Conservation (phyloP, 2,329 filamentous ascomycete genomes). For the Fonsecaea monophora region DNA sequence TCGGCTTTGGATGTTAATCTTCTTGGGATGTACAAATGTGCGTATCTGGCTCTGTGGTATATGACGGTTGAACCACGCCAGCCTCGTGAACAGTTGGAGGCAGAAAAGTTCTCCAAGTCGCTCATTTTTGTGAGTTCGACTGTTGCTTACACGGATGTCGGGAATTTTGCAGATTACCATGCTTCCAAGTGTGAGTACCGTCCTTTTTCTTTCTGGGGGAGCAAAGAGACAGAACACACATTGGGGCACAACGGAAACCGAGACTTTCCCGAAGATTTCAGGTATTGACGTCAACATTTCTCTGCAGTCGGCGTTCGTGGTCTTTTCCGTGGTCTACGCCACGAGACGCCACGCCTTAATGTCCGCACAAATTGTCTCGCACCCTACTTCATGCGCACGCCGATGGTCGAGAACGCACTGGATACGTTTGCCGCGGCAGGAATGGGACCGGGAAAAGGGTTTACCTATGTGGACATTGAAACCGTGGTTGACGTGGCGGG, state of each 20-base stretch:
- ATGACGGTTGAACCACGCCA: constrained; percentile 23
- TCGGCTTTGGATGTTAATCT: constrained; percentile 42
- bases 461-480: constrained; percentile 18
- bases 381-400: constrained; percentile 19
- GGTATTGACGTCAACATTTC: background rate
- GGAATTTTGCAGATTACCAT: constrained; percentile 27
- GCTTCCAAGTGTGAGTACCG: constrained; percentile 32
- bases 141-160: constrained; percentile 33
- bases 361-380: constrained; percentile 22
- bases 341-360: constrained; percentile 17
- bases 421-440: constrained; percentile 9
- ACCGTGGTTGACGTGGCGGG: constrained; percentile 19
- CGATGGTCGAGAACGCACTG: constrained; percentile 7
- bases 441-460: constrained; percentile 14
- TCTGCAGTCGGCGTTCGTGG: constrained; percentile 33
- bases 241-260: background rate
- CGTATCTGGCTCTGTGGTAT: constrained; percentile 45
- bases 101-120: constrained; percentile 18
- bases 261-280: background rate
- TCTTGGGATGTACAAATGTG: constrained; percentile 41
- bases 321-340: constrained; percentile 30
- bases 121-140: constrained; percentile 36
- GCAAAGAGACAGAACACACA: background rate
- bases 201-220: background rate
- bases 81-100: background rate